Evolutionary conservation across 2,329 filamentous ascomycete genomes (phyloP).

Genomic region (Coniochaeta ligniaria): DNA sequence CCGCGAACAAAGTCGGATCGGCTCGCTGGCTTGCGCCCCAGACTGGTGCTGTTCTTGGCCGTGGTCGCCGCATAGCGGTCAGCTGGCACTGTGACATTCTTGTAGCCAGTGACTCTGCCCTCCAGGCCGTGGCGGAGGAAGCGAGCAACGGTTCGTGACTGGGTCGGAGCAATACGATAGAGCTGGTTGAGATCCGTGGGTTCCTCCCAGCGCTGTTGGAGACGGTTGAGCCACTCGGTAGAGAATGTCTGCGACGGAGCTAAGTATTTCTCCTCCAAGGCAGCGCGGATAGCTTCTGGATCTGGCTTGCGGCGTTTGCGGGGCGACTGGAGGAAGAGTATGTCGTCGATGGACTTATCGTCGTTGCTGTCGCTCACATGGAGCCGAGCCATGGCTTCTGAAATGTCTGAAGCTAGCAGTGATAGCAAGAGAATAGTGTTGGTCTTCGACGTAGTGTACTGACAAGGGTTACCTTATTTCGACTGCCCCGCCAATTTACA

Average conservation of each 20-base stretch:
- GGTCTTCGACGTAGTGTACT: background rate
- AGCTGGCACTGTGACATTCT: constrained; percentile 85
- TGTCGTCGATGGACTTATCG: constrained; percentile 44
- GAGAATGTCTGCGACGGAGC: constrained; percentile 75
- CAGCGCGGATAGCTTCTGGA: constrained; percentile 57
- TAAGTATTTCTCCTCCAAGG: constrained; percentile 71
- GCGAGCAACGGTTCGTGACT: constrained; percentile 88
- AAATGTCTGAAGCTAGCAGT: constrained; percentile 28
- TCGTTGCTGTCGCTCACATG: constrained; percentile 27
- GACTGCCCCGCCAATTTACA: background rate
- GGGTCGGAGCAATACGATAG: constrained; percentile 81
- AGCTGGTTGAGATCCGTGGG: constrained; percentile 75
- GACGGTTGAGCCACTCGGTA: constrained; percentile 74
- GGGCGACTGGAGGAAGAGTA: constrained; percentile 41
- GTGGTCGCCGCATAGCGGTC: constrained; percentile 61
- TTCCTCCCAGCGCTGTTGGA: constrained; percentile 86
- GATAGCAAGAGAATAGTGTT: background rate
- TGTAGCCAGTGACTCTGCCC: constrained; percentile 87
- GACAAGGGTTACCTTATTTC: background rate
- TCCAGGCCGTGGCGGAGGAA: constrained; percentile 89
- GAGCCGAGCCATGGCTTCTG: constrained; percentile 43
- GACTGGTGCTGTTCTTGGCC: constrained; percentile 90
- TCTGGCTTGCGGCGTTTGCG: constrained; percentile 40
- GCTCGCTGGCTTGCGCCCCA: constrained; percentile 77
- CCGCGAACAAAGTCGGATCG: constrained; percentile 89